A percentile compares a stretch with the other conserved stretches of the same genome.
Evolutionary conservation across 164 flowering plant species (phyloP).

Genomic region (Umbellularia californica): DNA sequence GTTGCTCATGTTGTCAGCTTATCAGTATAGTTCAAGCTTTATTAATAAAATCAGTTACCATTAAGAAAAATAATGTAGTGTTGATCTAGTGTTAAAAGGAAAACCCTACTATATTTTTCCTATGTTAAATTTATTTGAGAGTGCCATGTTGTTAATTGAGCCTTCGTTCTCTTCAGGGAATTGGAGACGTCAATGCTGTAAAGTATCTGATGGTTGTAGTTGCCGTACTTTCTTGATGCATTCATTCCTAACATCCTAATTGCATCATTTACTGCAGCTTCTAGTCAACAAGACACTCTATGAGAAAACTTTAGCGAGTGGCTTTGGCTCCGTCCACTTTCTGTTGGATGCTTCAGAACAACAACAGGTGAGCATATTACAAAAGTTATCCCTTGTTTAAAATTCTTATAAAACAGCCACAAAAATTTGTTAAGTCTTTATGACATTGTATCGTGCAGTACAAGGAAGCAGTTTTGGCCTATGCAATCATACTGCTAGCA

Average conservation of each 20-base stretch:
- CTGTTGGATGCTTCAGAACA: constrained; percentile 96
- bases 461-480: constrained; percentile 89
- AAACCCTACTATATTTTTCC: too few species aligned
- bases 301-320: constrained; percentile 94
- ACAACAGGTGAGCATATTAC: constrained; percentile 63
- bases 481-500: constrained; percentile 63
- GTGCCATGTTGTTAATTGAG: too few species aligned
- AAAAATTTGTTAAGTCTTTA: background rate
- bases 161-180: background rate
- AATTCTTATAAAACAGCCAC: background rate
- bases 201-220: background rate
- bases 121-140: too few species aligned
- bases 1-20: too few species aligned
- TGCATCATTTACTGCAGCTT: constrained; percentile 44
- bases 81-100: too few species aligned
- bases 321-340: constrained; percentile 91
- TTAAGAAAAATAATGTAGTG: too few species aligned
- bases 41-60: too few species aligned
- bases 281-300: constrained; percentile 86
- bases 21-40: too few species aligned
- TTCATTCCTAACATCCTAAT: constrained; percentile 10
- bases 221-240: background rate
- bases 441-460: constrained; percentile 46
- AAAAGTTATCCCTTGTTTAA: background rate
- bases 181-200: background rate